Conservation (phyloP, 2,329 filamentous ascomycete species). For the Verticillium longisporum region DNA sequence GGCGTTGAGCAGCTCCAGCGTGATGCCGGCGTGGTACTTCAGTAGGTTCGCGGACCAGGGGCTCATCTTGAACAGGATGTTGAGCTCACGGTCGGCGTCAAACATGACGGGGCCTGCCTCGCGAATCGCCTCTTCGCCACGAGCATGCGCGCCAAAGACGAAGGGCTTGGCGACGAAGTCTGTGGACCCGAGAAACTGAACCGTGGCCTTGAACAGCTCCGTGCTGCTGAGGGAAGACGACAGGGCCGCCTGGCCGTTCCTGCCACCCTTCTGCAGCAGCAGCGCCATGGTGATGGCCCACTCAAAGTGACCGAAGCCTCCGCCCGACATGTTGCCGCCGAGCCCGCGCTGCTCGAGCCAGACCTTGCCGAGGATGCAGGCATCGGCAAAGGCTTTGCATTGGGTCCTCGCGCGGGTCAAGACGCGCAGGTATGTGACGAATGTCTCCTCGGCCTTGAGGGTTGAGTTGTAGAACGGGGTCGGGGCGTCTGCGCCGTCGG, state of each 20-base stretch:
- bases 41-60: slow-evolving; percentile 73
- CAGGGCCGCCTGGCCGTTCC: slow-evolving; percentile 63
- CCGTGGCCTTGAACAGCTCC: slow-evolving; percentile 86
- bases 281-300: slow-evolving; percentile 78
- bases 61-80: slow-evolving; percentile 86
- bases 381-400: slow-evolving; percentile 70
- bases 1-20: slow-evolving; percentile 69
- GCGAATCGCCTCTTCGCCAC: slow-evolving; percentile 30
- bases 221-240: slow-evolving; percentile 81
- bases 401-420: slow-evolving; percentile 63
- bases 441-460: slow-evolving; percentile 68
- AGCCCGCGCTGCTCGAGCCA: slow-evolving; percentile 91
- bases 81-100: slow-evolving; percentile 67
- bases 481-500: slow-evolving; percentile 37
- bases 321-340: slow-evolving; percentile 57
- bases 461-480: slow-evolving; percentile 89
- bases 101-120: slow-evolving; percentile 63
- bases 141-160: slow-evolving; percentile 38
- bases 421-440: slow-evolving; percentile 67
- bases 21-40: slow-evolving; percentile 66
- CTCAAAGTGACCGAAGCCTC: slow-evolving; percentile 91
- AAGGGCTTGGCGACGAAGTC: slow-evolving; percentile 66
- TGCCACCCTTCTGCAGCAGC: slow-evolving; percentile 69
- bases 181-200: slow-evolving; percentile 77
- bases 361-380: slow-evolving; percentile 75